Evolutionary conservation across 805 yeast genomes (phyloP).

Genomic region (Millerago galiae): DNA sequence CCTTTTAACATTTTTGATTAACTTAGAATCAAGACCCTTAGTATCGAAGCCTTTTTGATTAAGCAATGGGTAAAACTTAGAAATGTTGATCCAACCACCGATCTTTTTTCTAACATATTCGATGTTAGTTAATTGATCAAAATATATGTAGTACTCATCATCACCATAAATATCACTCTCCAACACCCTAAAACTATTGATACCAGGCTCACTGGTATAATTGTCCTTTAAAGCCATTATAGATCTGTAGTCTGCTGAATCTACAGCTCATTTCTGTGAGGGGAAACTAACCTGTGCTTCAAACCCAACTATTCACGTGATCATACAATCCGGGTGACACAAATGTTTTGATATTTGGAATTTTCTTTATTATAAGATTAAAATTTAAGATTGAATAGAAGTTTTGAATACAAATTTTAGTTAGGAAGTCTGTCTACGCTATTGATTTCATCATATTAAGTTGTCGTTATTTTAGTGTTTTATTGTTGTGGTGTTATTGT

Average conservation of each 20-base stretch:
- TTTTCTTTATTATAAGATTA: too few relatives aligned
- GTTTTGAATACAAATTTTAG: too few relatives aligned
- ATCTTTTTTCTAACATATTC: slow-evolving; percentile 15
- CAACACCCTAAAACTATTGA: neutral
- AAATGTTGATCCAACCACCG: slow-evolving; percentile 21
- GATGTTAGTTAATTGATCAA: neutral
- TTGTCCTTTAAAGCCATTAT: too few relatives aligned
- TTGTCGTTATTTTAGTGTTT: too few relatives aligned
- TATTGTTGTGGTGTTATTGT: neutral
- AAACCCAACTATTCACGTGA: neutral
- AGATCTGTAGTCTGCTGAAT: too few relatives aligned
- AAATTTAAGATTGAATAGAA: too few relatives aligned
- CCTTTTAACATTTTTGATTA: neutral
- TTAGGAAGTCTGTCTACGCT: too few relatives aligned
- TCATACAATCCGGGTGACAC: neutral
- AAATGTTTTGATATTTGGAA: neutral
- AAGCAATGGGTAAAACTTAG: slow-evolving; percentile 8
- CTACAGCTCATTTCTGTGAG: too few relatives aligned
- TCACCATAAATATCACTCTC: slow-evolving; percentile 5
- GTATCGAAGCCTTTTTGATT: too few relatives aligned
- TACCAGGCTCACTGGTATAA: slow-evolving; percentile 2
- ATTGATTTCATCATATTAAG: too few relatives aligned
- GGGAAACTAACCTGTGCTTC: neutral
- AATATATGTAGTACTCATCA: slow-evolving; percentile 11
- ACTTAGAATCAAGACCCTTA: neutral